Percentiles rank a stretch among this genome's conserved stretches.
phyloP scores from a whole-genome alignment of 305 asterid genomes.

The Solanum hybrid region DNA sequence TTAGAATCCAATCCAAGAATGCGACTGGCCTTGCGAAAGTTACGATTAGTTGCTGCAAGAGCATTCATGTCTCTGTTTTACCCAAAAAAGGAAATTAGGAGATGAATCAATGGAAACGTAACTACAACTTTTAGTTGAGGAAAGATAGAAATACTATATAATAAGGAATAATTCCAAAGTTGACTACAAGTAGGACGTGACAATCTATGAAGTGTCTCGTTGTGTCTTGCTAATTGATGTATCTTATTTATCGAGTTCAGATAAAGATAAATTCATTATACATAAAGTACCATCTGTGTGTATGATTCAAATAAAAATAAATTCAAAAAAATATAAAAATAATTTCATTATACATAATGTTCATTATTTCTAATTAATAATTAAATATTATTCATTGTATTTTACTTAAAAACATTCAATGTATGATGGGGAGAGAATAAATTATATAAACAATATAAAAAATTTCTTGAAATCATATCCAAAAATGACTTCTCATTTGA shows the following conservation, averaged over 20 bases:
- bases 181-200: neutral
- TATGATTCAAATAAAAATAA: too few relatives aligned
- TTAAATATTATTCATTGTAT: too few relatives aligned
- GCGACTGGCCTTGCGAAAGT: slow-evolving; percentile 80
- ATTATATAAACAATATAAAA: too few relatives aligned
- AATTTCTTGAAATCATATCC: too few relatives aligned
- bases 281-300: fast-evolving
- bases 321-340: too few relatives aligned
- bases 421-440: neutral
- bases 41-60: slow-evolving; percentile 86
- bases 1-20: slow-evolving; percentile 78
- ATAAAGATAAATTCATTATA: neutral
- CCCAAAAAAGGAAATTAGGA: neutral
- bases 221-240: neutral
- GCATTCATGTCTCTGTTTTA: slow-evolving; percentile 51
- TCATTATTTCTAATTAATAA: too few relatives aligned
- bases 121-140: neutral
- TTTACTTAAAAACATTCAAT: too few relatives aligned
- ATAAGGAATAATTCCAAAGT: neutral
- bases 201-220: neutral
- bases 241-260: neutral
- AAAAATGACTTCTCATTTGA: neutral
- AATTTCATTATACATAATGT: too few relatives aligned
- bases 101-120: neutral
- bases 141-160: neutral